Evolutionary conservation across 345 rosid genomes (phyloP), one percentile per base, ranked within the genome.

Genomic region (Euclidium syriacum): DNA sequence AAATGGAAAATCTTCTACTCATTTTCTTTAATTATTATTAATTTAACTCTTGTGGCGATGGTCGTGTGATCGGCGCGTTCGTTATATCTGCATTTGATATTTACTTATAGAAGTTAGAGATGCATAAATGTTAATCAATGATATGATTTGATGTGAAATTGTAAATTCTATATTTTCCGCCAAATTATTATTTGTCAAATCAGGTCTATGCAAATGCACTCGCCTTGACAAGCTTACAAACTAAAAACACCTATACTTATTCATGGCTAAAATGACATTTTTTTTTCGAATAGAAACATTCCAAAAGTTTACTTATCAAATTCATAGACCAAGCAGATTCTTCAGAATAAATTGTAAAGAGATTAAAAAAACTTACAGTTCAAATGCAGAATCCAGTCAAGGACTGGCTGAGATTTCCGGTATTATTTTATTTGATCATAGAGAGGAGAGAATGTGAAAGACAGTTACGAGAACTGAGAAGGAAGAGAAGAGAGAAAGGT

Each of bases 21-120:
- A 71, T 64, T 49, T 12, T 70, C 27, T 20, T 19, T 40, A 3
- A 34, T 10, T 7, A 19, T 3, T 10, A 1, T 33, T 2, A 20
- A 50, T 2, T 29, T 10, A 16, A 32, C 23, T 2, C 39, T 51
- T 50, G 24, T n/a, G 14, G 24, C 8, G 4, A 27, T 32, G 12
- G 4, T 42, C 41, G 6, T 39, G 41, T 63, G 23, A 51, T 33
- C n/a, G 53, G n/a, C 15, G 54, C 40, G 18, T 65, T 56, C 8
- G 8, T 12, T 44, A 15, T 58, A 33, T 34, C 73, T 68, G 73
- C 73, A 59, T 42, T 30, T 39, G 16, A 52, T 34, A 24, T n/a
- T 51, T 25, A 12, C 20, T 43, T 43, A 44, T 5, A 19, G 6
- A 52, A 20, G 27, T 65, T 44, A 66, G 57, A 47, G 18, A 67